Evolutionary conservation across 352 stramenopile species (phyloP), one percentile per base, ranked within the genome.

Genomic region (Thraustochytrium aureum): DNA sequence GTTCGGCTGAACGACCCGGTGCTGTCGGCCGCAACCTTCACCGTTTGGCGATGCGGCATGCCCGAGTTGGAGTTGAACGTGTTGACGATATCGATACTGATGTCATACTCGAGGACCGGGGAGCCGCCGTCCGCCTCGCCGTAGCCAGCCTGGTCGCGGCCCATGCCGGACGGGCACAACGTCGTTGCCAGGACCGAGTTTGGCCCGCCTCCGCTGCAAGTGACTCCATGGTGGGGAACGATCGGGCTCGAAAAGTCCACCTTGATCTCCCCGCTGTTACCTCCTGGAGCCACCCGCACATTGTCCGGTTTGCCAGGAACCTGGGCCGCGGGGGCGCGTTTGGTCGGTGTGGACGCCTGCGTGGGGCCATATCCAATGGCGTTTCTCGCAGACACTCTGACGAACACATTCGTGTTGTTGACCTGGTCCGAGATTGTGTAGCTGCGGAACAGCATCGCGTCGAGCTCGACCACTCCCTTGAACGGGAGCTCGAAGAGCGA

Each of bases 61-160:
- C 88, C 84, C 1, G 86, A 89, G 6, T 92, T 84, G 30, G 90
- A 95, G 62, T 93, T 89, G 76, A 98, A 98, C 39, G 84, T 89
- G 33, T 88, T 81, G 6, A 88, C 88, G 35, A 92, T 91, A 82
- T 97, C 93, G 88, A 91, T 97, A 83, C 98, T 92, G 26, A 98
- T 88, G 3, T 94, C 62, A 86, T 98, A 99, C 35, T 89, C 89
- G 83, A 92, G 89, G 17, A 98, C 89, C 52, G 86, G 87, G 38
- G 91, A 89, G 54, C 94, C 95, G 33, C 93, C 93, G 84, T 92
- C 92, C 0, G 94, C 93, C 43, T 93, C 91, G 62, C 73, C 73
- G 17, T 39, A 82, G 33, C 32, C 26, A 12, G 7, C 32, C 81
- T 97, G 95, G 2, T 91, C 75, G 56, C 84, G 1, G 87, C 84